Percentiles rank a stretch among this genome's conserved stretches.
Evolutionary conservation across 2,329 filamentous ascomycete genomes (phyloP).

Genomic region (Trichoderma atroviride): DNA sequence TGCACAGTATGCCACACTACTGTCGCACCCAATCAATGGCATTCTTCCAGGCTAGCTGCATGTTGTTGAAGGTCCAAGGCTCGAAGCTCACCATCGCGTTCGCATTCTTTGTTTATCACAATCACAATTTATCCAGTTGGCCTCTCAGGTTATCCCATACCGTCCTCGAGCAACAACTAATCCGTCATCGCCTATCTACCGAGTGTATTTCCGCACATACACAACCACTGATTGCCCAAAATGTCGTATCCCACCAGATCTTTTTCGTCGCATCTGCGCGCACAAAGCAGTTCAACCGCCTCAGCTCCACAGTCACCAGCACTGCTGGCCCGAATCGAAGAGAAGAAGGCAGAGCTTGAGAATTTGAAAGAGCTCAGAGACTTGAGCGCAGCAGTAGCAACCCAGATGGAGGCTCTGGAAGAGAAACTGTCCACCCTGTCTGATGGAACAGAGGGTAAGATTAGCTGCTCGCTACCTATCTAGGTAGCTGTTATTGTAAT

Average conservation of each 20-base stretch:
- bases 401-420: slow-evolving; percentile 81
- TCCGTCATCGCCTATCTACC: neutral
- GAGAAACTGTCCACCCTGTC: slow-evolving; percentile 77
- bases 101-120: neutral
- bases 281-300: slow-evolving; percentile 55
- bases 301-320: slow-evolving; percentile 67
- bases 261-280: slow-evolving; percentile 68
- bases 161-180: too few species aligned
- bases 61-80: neutral
- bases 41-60: neutral
- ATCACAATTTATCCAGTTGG: neutral
- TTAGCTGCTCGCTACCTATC: neutral
- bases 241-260: slow-evolving; percentile 62
- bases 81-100: neutral
- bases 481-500: neutral
- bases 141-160: neutral
- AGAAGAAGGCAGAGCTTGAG: slow-evolving; percentile 83
- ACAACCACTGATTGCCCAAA: slow-evolving; percentile 17
- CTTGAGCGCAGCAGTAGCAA: slow-evolving; percentile 74
- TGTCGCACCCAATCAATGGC: neutral
- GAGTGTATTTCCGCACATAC: neutral
- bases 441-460: slow-evolving; percentile 76
- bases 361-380: slow-evolving; percentile 77
- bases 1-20: neutral
- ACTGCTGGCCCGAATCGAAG: slow-evolving; percentile 74